phyloP scores from a whole-genome alignment of 306 rosid genomes.

The Alnus rubra region DNA sequence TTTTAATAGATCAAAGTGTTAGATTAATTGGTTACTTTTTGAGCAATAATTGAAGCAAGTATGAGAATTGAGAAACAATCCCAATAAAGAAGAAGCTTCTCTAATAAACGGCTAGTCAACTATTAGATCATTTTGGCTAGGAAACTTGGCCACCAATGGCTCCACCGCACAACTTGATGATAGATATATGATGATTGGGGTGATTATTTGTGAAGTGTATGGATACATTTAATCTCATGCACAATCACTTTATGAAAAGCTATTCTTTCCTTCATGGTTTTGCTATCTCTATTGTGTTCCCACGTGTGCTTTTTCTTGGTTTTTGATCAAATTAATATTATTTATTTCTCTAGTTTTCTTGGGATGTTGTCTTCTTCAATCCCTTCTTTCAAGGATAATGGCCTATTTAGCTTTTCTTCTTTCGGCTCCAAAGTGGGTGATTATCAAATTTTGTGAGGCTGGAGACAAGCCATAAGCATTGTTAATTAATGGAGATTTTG shows the following conservation, averaged over 20 bases:
- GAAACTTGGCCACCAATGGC: background rate
- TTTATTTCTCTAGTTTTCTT: background rate
- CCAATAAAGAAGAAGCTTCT: constrained; percentile 9
- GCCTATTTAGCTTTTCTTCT: constrained; percentile 42
- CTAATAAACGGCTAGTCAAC: constrained; percentile 16
- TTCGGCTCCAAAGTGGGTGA: constrained; percentile 56
- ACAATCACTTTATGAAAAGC: constrained; percentile 12
- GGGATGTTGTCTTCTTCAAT: constrained; percentile 30
- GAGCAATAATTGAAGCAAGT: constrained; percentile 37
- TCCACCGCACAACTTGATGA: constrained; percentile 5
- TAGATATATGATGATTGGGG: background rate
- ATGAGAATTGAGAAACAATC: background rate
- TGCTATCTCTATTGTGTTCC: constrained; percentile 8
- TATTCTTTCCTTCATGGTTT: constrained; percentile 2
- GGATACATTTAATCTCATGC: background rate
- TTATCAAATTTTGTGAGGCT: constrained; percentile 5
- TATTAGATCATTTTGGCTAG: constrained; percentile 16
- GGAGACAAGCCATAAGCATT: background rate
- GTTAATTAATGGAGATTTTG: constrained; percentile 21
- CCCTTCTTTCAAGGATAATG: constrained; percentile 50
- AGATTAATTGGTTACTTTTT: no score
- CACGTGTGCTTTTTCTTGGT: background rate
- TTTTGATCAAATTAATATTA: constrained; percentile 8
- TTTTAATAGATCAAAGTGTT: no score
- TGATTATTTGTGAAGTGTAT: background rate